A percentile compares a stretch with the other conserved stretches of the same genome.
Conservation (phyloP, 352 stramenopile genomes). For the Globisporangium ultimum region DNA sequence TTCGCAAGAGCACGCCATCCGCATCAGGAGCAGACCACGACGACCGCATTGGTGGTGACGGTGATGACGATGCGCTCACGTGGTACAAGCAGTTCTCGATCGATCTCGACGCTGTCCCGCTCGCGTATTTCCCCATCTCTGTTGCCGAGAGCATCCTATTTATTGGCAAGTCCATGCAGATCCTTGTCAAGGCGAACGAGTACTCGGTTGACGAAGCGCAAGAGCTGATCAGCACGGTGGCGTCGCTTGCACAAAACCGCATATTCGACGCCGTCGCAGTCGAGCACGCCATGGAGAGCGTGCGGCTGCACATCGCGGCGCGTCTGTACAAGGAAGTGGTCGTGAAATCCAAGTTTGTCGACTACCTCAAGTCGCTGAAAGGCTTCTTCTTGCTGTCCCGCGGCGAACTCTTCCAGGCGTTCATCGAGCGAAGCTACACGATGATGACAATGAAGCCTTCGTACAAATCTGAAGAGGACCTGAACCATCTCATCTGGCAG, state of each 20-base stretch:
- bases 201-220: conserved; percentile 50
- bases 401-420: conserved; percentile 70
- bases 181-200: conserved; percentile 43
- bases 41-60: conserved; percentile 1
- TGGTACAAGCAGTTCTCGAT: conserved; percentile 56
- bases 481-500: conserved; percentile 63
- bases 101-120: conserved; percentile 51
- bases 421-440: conserved; percentile 58
- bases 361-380: conserved; percentile 54
- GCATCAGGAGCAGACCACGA: background rate
- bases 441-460: conserved; percentile 53
- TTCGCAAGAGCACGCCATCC: conserved; percentile 24
- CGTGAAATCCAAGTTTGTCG: conserved; percentile 59
- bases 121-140: conserved; percentile 55
- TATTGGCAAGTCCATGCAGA: conserved; percentile 61
- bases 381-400: conserved; percentile 63
- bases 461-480: conserved; percentile 51
- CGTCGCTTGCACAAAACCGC: conserved; percentile 22
- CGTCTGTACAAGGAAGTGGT: conserved; percentile 65
- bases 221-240: conserved; percentile 37
- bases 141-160: conserved; percentile 67
- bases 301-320: conserved; percentile 47
- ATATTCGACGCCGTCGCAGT: conserved; percentile 51
- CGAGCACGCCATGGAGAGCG: conserved; percentile 54
- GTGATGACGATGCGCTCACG: conserved; percentile 12